Percentiles rank a stretch among this genome's conserved stretches.
Evolutionary conservation across 1,284 basidiomycete genomes (phyloP).

Genomic region (Pseudozyma tsukubaensis): DNA sequence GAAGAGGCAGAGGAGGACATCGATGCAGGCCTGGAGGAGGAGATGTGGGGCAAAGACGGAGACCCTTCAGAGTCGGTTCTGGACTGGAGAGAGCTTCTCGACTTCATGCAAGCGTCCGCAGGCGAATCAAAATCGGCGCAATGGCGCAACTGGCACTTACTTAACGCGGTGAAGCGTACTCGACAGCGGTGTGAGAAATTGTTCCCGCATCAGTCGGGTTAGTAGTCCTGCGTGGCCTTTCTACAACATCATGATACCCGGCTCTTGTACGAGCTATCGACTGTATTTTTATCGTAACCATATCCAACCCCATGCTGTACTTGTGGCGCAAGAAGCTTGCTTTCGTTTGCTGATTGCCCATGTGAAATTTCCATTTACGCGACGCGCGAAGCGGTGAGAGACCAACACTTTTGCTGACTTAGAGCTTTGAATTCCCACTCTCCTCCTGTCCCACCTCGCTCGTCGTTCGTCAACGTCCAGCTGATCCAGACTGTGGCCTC

Average conservation of each 20-base stretch:
- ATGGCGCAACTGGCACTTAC: conserved; percentile 41
- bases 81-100: conserved; percentile 18
- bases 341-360: no score
- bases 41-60: conserved; percentile 7
- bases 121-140: conserved; percentile 24
- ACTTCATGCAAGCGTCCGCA: conserved; percentile 21
- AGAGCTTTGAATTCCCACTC: not conserved
- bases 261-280: conserved; percentile 2
- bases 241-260: conserved; percentile 1
- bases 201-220: conserved; percentile 7
- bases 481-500: not conserved
- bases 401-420: conserved; percentile 14
- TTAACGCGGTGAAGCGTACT: conserved; percentile 25
- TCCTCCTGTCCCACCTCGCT: not conserved
- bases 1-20: conserved; percentile 11
- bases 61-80: not conserved
- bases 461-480: no score
- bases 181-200: conserved; percentile 26
- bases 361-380: conserved; percentile 20
- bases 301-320: not conserved
- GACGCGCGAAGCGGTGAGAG: conserved; percentile 5
- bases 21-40: conserved; percentile 17
- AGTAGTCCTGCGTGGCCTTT: no score
- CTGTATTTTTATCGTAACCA: conserved; percentile 7
- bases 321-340: not conserved